phyloP scores from a whole-genome alignment of 2,329 filamentous ascomycete species.

The Alternaria sp. region DNA sequence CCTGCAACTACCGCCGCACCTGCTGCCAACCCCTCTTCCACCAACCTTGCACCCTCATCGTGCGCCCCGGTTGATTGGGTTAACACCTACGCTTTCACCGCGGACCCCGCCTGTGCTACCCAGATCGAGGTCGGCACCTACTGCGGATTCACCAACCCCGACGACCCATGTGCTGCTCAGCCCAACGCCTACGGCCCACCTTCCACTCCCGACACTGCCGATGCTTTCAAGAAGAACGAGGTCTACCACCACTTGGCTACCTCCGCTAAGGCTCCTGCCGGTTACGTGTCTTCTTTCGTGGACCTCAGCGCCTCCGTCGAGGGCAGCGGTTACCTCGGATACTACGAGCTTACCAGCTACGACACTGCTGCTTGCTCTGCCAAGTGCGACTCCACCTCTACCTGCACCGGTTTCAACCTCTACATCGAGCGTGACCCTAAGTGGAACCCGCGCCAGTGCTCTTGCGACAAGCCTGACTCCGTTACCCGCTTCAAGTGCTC shows the following conservation, averaged over 20 bases:
- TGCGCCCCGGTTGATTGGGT: slow-evolving; percentile 35
- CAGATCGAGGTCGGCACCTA: slow-evolving; percentile 36
- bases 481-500: slow-evolving; percentile 39
- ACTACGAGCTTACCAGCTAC: slow-evolving; percentile 37
- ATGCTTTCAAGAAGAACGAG: slow-evolving; percentile 35
- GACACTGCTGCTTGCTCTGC: slow-evolving; percentile 29
- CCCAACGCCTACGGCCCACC: slow-evolving; percentile 34
- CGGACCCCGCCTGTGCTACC: slow-evolving; percentile 33
- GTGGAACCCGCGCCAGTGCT: slow-evolving; percentile 38
- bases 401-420: slow-evolving; percentile 41
- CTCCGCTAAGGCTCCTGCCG: slow-evolving; percentile 31
- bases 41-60: slow-evolving; percentile 30
- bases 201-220: slow-evolving; percentile 33
- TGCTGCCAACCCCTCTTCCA: slow-evolving; percentile 25
- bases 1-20: slow-evolving; percentile 8
- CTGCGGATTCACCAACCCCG: slow-evolving; percentile 41
- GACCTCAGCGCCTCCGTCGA: slow-evolving; percentile 30
- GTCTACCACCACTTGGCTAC: slow-evolving; percentile 37
- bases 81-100: slow-evolving; percentile 37
- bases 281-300: slow-evolving; percentile 32
- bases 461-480: slow-evolving; percentile 31
- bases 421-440: slow-evolving; percentile 38
- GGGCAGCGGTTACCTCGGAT: slow-evolving; percentile 34
- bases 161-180: slow-evolving; percentile 40
- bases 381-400: slow-evolving; percentile 29